Percentiles rank a stretch among this genome's conserved stretches.
Evolutionary conservation across 108 stramenopile genomes (phyloP).

Genomic region (Skeletonema marinoi): DNA sequence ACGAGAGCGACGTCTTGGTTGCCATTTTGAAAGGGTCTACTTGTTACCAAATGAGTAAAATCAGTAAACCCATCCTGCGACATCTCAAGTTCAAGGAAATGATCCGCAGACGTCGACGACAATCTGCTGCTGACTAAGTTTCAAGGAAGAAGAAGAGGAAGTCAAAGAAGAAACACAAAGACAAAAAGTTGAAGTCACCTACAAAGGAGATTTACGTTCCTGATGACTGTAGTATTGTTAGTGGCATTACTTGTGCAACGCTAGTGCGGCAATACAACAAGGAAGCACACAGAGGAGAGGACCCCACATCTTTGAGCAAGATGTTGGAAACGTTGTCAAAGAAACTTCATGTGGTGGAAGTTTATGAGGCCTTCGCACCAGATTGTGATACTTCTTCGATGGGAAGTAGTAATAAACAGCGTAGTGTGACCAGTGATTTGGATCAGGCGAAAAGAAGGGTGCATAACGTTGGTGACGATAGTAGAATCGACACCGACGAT

Average conservation of each 20-base stretch:
- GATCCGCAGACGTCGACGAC: constrained; percentile 26
- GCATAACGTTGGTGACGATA: constrained; percentile 1
- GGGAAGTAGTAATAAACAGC: neutral
- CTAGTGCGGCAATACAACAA: neutral
- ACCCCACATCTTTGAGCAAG: constrained; percentile 23
- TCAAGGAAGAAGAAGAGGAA: neutral
- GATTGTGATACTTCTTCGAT: neutral
- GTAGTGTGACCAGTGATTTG: neutral
- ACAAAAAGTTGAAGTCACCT: neutral
- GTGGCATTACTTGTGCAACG: neutral
- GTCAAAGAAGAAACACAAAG: neutral
- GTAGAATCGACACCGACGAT: neutral
- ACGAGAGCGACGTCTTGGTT: constrained; percentile 38
- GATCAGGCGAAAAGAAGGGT: neutral
- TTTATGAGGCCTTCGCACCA: constrained; percentile 1
- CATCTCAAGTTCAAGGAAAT: constrained; percentile 45
- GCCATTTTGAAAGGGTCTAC: constrained; percentile 37
- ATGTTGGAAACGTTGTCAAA: constrained; percentile 38
- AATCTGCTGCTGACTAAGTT: neutral
- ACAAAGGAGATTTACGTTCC: neutral
- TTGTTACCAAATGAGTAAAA: constrained; percentile 44
- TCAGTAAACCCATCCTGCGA: constrained; percentile 44
- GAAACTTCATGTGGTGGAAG: constrained; percentile 45
- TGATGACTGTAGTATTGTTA: neutral
- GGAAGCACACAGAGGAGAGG: neutral